Evolutionary conservation across 208 protist species (phyloP), one percentile per base, ranked within the genome.

Genomic region (Jaenimonas drosophilae): DNA sequence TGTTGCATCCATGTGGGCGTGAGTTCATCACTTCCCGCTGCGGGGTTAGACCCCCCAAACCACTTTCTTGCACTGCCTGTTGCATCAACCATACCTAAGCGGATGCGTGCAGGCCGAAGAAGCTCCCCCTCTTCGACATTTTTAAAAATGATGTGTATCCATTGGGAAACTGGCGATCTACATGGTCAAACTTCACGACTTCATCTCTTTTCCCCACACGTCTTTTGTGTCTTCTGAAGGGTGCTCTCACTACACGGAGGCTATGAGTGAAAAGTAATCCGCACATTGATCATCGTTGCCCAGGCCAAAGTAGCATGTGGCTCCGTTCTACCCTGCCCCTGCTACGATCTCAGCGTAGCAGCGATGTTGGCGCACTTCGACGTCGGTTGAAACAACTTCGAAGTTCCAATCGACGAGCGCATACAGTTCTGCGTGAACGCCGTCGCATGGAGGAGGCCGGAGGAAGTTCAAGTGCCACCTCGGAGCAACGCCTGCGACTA

Each of bases 401-500:
- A 0, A 51, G 48, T 9, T 36, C 28, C 20, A 74, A 72, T 37
- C 44, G 43, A 12, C 37, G 28, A 0, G 67, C 67, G 1, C 31
- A 56, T 19, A 34, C 24, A 2, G 25, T 46, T 27, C 45, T 81
- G 2, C 31, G 7, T 6, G 59, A 81, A 51, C 67, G 72, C 9
- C 53, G 72, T 20, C 67, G 61, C 5, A 49, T 76, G 3, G 45
- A 54, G 17, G 47, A 34, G 3, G 50, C 4, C 2, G 50, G 17
- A 25, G n/a, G 29, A n/a, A 24, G 9, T 31, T n/a, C 9, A 16
- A 28, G 5, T 2, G 28, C 39, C 17, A 24, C 49, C 1, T 29
- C 26, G 2, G 32, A 27, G 24, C 16, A 31, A 0, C 49, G 53
- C 4, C 47, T 68, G 20, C 32, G 60, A 5, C 60, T 76, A 23